phyloP scores from a whole-genome alignment of 768 basidiomycete species.

The Arthromyces matolae region DNA sequence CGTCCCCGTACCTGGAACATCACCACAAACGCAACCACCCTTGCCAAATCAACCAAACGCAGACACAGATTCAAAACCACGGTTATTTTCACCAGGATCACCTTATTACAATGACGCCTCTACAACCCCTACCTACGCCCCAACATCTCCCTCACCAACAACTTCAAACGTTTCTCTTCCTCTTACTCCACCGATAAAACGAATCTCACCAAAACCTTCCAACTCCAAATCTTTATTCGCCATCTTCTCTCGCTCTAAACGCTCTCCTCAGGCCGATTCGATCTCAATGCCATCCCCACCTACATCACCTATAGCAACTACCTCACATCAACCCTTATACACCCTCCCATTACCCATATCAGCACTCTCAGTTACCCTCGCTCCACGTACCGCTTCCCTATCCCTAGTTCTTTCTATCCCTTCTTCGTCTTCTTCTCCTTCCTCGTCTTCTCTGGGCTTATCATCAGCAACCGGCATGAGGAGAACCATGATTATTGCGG shows the following conservation, averaged over 20 bases:
- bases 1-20: no score
- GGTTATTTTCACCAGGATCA: not conserved
- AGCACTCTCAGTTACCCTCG: not conserved
- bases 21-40: no score
- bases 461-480: no score
- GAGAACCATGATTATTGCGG: not conserved
- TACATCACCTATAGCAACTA: no score
- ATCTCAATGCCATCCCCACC: no score
- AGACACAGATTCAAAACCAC: not conserved
- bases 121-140: not conserved
- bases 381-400: not conserved
- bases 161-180: conserved; percentile 4
- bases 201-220: not conserved
- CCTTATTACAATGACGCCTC: not conserved
- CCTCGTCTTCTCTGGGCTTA: no score
- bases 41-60: not conserved
- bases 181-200: not conserved
- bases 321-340: no score
- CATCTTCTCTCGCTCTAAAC: conserved; percentile 4
- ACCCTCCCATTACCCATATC: not conserved
- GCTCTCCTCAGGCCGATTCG: no score
- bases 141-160: not conserved
- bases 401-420: no score
- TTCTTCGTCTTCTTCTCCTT: no score
- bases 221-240: conserved; percentile 9